Evolutionary conservation across 139 green algal species (phyloP).

Genomic region (Parachlorella kessleri): DNA sequence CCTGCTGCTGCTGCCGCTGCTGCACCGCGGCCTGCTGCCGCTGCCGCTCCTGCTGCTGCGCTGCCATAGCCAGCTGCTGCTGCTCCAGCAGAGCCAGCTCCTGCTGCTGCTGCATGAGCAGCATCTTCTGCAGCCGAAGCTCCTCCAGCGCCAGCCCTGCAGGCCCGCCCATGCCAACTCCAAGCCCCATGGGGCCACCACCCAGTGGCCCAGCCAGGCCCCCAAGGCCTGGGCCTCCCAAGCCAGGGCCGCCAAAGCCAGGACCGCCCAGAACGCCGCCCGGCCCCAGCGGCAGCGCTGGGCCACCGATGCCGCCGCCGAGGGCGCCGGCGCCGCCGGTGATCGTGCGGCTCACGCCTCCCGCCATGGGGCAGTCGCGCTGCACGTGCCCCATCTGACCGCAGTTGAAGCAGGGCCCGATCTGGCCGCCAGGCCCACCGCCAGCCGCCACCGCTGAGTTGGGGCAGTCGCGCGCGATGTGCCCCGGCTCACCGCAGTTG

Average conservation of each 20-base stretch:
- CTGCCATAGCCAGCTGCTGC: not conserved
- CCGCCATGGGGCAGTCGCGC: not conserved
- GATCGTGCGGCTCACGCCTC: not conserved
- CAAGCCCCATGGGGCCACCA: not conserved
- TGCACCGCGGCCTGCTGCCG: not conserved
- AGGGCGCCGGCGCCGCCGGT: not conserved
- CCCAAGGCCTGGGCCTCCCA: not conserved
- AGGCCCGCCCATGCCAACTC: not conserved
- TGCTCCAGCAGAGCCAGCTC: not conserved
- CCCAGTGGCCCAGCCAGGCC: too few relatives aligned
- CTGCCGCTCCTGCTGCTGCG: not conserved
- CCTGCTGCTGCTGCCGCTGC: not conserved
- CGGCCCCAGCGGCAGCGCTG: too few relatives aligned
- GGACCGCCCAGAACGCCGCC: not conserved
- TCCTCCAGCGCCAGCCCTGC: not conserved
- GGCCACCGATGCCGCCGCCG: not conserved
- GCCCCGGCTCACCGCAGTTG: not conserved
- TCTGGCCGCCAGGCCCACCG: not conserved
- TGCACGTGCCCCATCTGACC: not conserved
- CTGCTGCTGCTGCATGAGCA: not conserved
- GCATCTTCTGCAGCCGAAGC: not conserved
- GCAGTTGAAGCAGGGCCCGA: not conserved
- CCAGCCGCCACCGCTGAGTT: not conserved
- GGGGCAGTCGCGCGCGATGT: not conserved
- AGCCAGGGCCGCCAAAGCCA: not conserved